Evolutionary conservation across 768 basidiomycete species (phyloP).

Genomic region (Tephrocybe rancida): DNA sequence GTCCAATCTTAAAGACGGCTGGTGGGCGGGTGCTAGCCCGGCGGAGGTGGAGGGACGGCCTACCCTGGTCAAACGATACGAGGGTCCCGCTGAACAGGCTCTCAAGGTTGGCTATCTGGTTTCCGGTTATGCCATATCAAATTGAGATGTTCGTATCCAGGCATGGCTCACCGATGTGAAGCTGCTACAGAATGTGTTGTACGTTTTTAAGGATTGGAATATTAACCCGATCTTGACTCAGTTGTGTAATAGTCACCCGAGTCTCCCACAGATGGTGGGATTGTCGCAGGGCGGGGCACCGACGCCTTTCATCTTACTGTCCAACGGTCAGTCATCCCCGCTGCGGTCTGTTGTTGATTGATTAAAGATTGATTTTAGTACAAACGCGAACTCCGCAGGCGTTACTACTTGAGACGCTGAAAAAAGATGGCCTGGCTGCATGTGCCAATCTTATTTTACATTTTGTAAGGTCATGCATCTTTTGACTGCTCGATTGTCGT

Average conservation of each 20-base stretch:
- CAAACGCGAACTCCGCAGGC: conserved; percentile 44
- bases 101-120: conserved; percentile 25
- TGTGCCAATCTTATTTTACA: conserved; percentile 30
- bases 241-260: conserved; percentile 42
- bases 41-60: conserved; percentile 42
- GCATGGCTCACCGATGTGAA: conserved; percentile 54
- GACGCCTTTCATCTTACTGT: conserved; percentile 54
- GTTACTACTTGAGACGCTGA: conserved; percentile 35
- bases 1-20: conserved; percentile 40
- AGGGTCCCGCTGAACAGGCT: conserved; percentile 33
- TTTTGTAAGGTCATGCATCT: conserved; percentile 19
- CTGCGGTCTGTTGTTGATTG: background rate
- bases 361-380: conserved; percentile 28
- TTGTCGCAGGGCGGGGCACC: conserved; percentile 45
- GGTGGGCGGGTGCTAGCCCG: conserved; percentile 48
- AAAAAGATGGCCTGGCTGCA: conserved; percentile 35
- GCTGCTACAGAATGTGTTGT: conserved; percentile 52
- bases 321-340: conserved; percentile 36
- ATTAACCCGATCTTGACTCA: background rate
- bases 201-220: conserved; percentile 15
- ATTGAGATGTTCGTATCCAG: conserved; percentile 23
- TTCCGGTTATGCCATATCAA: background rate
- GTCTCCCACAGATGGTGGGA: conserved; percentile 54
- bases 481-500: conserved; percentile 33
- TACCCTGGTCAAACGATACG: conserved; percentile 46